These are phyloP conservation scores for Fusarium euwallaceae DNA, from an alignment of 2,329 filamentous ascomycete genomes.

Conservation along the genomic window DNA sequence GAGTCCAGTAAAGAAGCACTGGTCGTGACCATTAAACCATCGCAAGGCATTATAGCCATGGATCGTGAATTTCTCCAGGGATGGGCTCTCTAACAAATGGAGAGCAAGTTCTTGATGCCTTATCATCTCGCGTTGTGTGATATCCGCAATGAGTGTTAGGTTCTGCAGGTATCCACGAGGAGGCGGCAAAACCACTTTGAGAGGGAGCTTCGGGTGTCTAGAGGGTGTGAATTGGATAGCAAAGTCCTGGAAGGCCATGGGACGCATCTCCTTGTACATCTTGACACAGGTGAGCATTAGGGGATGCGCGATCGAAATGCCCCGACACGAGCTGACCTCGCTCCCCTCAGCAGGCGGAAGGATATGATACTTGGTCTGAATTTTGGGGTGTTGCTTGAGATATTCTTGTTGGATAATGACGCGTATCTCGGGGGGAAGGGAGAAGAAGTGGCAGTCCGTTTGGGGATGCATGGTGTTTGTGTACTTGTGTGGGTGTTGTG, in stretches of 20 bases:
- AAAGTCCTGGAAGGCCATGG: neutral
- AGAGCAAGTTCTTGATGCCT: neutral
- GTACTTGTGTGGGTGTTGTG: neutral
- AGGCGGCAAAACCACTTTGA: neutral
- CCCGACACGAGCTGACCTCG: neutral
- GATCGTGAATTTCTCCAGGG: neutral
- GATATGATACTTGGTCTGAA: neutral
- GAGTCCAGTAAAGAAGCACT: neutral
- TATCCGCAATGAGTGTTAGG: neutral
- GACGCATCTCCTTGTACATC: neutral
- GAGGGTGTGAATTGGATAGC: neutral
- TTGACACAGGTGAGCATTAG: neutral
- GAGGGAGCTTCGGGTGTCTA: neutral
- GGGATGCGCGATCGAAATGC: neutral
- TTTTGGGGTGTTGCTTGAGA: neutral
- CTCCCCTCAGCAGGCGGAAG: neutral
- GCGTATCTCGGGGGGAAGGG: neutral
- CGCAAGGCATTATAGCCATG: accelerated
- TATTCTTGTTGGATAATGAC: neutral
- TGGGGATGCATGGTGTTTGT: neutral
- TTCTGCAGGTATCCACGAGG: neutral
- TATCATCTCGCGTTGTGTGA: neutral
- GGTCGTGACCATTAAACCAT: neutral
- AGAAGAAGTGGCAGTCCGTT: neutral
- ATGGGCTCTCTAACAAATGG: neutral